Percentiles rank a stretch among this genome's conserved stretches.
Evolutionary conservation across 1,139 yeast species (phyloP).

Genomic region (Kodamaea derodonti): DNA sequence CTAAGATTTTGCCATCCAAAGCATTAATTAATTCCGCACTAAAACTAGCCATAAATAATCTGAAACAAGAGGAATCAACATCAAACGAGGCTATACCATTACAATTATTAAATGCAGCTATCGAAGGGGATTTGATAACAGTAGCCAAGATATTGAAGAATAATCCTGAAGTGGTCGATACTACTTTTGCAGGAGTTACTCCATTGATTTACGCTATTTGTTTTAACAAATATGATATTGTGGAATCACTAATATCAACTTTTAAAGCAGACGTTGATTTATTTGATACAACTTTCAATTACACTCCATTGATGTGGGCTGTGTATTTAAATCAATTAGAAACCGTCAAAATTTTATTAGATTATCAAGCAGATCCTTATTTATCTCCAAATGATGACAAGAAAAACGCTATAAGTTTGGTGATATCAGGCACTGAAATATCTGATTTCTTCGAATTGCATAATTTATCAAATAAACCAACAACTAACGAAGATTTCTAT

Average conservation of each 20-base stretch:
- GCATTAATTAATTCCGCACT: constrained; percentile 9
- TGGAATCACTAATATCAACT: constrained; percentile 37
- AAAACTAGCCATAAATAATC: background rate
- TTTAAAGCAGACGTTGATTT: constrained; percentile 39
- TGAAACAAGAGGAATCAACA: background rate
- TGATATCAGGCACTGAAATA: constrained; percentile 31
- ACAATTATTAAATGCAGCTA: constrained; percentile 29
- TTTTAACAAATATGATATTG: constrained; percentile 41
- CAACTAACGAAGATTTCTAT: constrained; percentile 17
- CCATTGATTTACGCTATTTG: constrained; percentile 53
- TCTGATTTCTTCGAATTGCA: constrained; percentile 39
- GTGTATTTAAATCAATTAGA: constrained; percentile 37
- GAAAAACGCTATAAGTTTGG: constrained; percentile 31
- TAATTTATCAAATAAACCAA: constrained; percentile 24
- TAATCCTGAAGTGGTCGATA: constrained; percentile 18
- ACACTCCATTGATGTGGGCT: constrained; percentile 50
- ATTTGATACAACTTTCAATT: constrained; percentile 29
- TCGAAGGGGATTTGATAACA: constrained; percentile 49
- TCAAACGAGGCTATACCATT: constrained; percentile 17
- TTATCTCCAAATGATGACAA: constrained; percentile 28
- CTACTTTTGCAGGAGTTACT: constrained; percentile 32
- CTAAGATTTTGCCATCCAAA: constrained; percentile 46
- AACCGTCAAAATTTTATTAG: constrained; percentile 31
- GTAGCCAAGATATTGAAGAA: constrained; percentile 33
- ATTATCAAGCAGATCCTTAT: constrained; percentile 42